Percentiles rank a stretch among this genome's conserved stretches.
phyloP scores from a whole-genome alignment of 2,329 filamentous ascomycete genomes.

The Nemania sp. region DNA sequence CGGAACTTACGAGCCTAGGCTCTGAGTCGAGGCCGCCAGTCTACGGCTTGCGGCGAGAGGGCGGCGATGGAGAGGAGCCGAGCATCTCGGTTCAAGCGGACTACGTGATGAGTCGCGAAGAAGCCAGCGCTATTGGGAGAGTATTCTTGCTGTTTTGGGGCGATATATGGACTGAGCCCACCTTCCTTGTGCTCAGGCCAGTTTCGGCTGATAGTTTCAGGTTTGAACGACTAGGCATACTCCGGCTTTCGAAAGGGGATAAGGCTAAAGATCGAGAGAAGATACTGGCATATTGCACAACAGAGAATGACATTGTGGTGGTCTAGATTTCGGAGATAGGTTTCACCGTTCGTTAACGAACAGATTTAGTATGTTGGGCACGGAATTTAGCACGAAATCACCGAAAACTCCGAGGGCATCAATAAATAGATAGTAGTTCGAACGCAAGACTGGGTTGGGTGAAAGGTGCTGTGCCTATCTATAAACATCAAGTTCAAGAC shows the following conservation, averaged over 20 bases:
- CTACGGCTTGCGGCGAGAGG: neutral
- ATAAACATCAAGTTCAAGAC: too few species aligned
- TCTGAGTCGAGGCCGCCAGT: neutral
- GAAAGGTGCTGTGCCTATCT: too few species aligned
- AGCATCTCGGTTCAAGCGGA: neutral
- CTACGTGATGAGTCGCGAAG: conserved; percentile 12
- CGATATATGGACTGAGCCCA: neutral
- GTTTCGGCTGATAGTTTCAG: neutral
- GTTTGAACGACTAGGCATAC: conserved; percentile 15
- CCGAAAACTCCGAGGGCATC: too few species aligned
- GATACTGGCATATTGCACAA: neutral
- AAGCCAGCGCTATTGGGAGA: neutral
- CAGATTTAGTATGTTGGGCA: too few species aligned
- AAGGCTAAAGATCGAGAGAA: neutral
- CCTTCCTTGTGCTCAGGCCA: conserved; percentile 10
- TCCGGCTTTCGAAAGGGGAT: neutral
- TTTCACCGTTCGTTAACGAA: too few species aligned
- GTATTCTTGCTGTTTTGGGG: conserved; percentile 17
- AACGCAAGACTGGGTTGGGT: too few species aligned
- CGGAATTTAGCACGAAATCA: too few species aligned
- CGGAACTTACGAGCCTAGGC: neutral
- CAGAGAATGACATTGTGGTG: neutral
- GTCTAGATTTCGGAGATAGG: neutral
- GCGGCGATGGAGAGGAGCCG: neutral
- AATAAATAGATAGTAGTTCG: too few species aligned